These are phyloP conservation scores for Phellinidium pouzarii DNA, from an alignment of 1,284 basidiomycete species.

Conservation along the genomic window DNA sequence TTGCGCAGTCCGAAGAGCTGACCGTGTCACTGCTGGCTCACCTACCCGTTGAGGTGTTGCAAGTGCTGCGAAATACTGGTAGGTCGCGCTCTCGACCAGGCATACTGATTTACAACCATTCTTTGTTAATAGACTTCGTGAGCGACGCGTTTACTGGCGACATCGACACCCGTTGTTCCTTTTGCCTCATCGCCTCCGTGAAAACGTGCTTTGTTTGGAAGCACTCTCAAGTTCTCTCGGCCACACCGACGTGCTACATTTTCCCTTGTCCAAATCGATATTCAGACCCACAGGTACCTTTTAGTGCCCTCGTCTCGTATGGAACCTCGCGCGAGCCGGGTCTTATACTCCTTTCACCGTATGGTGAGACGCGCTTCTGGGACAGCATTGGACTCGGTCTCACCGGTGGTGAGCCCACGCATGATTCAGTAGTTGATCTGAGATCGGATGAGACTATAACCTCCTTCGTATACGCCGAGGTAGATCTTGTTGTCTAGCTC, in stretches of 20 bases:
- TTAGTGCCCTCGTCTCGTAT: slow-evolving; percentile 64
- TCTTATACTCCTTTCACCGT: slow-evolving; percentile 58
- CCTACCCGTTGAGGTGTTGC: slow-evolving; percentile 67
- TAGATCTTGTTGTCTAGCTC: slow-evolving; percentile 25
- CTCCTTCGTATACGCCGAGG: slow-evolving; percentile 56
- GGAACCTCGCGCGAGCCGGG: slow-evolving; percentile 69
- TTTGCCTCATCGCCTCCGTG: slow-evolving; percentile 62
- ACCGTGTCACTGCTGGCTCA: slow-evolving; percentile 61
- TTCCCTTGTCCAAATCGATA: slow-evolving; percentile 56
- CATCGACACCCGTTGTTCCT: slow-evolving; percentile 65
- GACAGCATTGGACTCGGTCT: slow-evolving; percentile 74
- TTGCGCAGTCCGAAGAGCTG: slow-evolving; percentile 69
- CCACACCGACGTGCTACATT: slow-evolving; percentile 76
- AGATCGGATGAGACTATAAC: slow-evolving; percentile 55
- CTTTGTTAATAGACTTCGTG: slow-evolving; percentile 55
- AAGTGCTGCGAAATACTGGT: slow-evolving; percentile 63
- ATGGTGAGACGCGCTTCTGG: slow-evolving; percentile 70
- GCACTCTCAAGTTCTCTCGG: slow-evolving; percentile 58
- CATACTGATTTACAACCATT: neutral
- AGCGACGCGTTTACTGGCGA: slow-evolving; percentile 60
- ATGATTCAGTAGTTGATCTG: slow-evolving; percentile 45
- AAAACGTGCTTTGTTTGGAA: slow-evolving; percentile 80
- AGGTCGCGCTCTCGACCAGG: slow-evolving; percentile 20
- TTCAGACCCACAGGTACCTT: slow-evolving; percentile 43
- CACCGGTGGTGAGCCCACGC: slow-evolving; percentile 70